Base-by-base conservation (phyloP, 2,329 filamentous ascomycete genomes). In the Colletotrichum sojae region DNA sequence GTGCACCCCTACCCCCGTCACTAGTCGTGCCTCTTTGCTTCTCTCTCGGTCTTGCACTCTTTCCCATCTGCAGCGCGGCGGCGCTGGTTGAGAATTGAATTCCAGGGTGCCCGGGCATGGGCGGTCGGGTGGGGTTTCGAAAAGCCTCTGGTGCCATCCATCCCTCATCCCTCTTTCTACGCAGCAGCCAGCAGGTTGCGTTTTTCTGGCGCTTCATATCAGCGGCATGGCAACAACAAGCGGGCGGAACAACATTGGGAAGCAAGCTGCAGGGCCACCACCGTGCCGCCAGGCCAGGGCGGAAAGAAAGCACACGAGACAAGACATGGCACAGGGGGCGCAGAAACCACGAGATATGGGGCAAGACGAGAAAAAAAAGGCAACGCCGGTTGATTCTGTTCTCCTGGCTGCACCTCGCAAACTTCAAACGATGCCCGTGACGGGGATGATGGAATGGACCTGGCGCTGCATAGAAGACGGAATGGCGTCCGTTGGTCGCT, bases 81-180 rank as follows among this genome's bases (percentile, higher is more conserved):
- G 22, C 22, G 22, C 31, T 67, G 39, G 53, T 67, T 57, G 53
- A 64, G 52, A 63, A 54, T 36, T 36, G 8, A 36, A 36, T 61
- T 45, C 64, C 48, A 67, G 59, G 57, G 39, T 53, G 20, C 58
- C 48, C n/a, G 39, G 48, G 25, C 58, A 61, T 36, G 20, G 49
- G 49, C 27, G 20, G 22, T 3, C 20, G 39, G 12, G 58, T 61
- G 58, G 58, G 58, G 58, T 61, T 61, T 61, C 36, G 58, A 61
- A 61, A 61, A 61, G 49, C 48, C 58, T 61, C 58, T 61, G 36
- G 48, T 36, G 31, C 10, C 48, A n/a, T 31, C 27, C 25, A n/a
- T 27, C n/a, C 20, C 22, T 25, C 22, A 25, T 25, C 22, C 22
- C 22, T 25, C 22, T 25, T 25, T 25, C 22, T 25, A 4, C 22